Conservation (phyloP, 2,329 filamentous ascomycete genomes). For the Diaporthe australafricana region DNA sequence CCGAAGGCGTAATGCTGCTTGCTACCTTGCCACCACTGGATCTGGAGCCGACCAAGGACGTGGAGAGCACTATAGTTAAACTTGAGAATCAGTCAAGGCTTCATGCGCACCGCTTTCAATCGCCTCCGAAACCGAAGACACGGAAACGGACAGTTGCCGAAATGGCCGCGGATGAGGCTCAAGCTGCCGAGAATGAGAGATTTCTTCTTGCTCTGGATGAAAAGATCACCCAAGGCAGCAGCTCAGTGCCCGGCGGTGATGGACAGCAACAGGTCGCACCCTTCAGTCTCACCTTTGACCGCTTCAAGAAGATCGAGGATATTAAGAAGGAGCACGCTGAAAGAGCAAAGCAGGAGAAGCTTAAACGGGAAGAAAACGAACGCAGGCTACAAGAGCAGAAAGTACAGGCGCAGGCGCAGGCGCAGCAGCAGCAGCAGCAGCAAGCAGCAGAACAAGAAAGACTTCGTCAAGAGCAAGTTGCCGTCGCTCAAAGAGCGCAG, state of each 20-base stretch:
- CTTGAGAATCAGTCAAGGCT: conserved; percentile 63
- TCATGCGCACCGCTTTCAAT: conserved; percentile 79
- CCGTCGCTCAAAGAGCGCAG: conserved; percentile 41
- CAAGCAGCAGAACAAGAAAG: conserved; percentile 56
- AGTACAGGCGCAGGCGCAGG: conserved; percentile 57
- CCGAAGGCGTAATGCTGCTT: conserved; percentile 81
- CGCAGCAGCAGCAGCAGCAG: conserved; percentile 55
- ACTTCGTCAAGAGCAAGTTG: conserved; percentile 50
- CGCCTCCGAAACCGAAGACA: conserved; percentile 85
- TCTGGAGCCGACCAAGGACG: conserved; percentile 78
- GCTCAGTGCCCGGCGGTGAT: conserved; percentile 76
- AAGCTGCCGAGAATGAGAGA: conserved; percentile 87
- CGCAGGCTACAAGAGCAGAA: conserved; percentile 63
- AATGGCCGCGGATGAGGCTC: conserved; percentile 92
- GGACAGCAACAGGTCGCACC: conserved; percentile 76
- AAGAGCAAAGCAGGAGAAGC: conserved; percentile 80
- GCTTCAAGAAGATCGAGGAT: conserved; percentile 90
- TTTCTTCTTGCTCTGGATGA: conserved; percentile 96
- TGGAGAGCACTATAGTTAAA: conserved; percentile 76
- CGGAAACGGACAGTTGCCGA: conserved; percentile 95
- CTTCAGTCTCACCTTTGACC: conserved; percentile 88
- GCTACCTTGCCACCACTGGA: conserved; percentile 80
- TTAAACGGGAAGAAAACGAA: conserved; percentile 71
- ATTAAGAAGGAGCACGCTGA: conserved; percentile 84
- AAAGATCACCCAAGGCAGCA: conserved; percentile 72